Evolutionary conservation across 2,329 filamentous ascomycete genomes (phyloP).

Genomic region (Phaeosphaeriaceae sp.): DNA sequence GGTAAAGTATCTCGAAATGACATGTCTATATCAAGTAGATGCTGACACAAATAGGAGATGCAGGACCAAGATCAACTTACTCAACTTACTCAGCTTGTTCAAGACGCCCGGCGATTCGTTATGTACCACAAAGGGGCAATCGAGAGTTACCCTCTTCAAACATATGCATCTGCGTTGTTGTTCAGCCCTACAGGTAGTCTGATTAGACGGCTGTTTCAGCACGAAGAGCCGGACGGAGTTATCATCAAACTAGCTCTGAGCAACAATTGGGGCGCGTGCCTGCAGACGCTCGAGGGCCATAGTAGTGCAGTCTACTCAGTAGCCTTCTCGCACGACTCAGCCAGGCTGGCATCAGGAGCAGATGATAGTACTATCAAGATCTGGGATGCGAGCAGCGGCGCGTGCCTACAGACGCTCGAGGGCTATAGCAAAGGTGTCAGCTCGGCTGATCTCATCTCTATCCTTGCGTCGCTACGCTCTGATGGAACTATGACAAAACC

Average conservation of each 20-base stretch:
- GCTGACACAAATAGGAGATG: not conserved
- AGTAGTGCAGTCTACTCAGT: not conserved
- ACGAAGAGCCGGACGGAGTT: slow-evolving; percentile 22
- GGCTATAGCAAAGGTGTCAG: not conserved
- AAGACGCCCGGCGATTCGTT: slow-evolving; percentile 27
- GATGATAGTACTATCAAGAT: not conserved
- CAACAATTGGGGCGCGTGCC: slow-evolving; percentile 8
- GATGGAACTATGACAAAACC: not conserved
- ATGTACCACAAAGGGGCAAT: slow-evolving; percentile 27
- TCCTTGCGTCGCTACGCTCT: not conserved
- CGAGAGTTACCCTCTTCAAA: slow-evolving; percentile 26
- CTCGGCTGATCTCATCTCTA: not conserved
- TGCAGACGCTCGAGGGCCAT: not conserved
- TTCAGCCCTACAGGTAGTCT: too few species aligned
- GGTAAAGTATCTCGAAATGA: not conserved
- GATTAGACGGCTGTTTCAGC: slow-evolving; percentile 13
- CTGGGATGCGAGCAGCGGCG: not conserved
- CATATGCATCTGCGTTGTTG: slow-evolving; percentile 31
- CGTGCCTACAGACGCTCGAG: not conserved
- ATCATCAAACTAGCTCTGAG: slow-evolving; percentile 13
- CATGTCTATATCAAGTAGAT: not conserved
- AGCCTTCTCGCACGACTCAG: too few species aligned
- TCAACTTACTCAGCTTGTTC: slow-evolving; percentile 5
- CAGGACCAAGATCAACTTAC: not conserved
- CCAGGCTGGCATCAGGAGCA: not conserved